Percentiles rank a stretch among this genome's conserved stretches.
Conservation (phyloP, 2,329 filamentous ascomycete species). For the Ampelomyces quisqualis region DNA sequence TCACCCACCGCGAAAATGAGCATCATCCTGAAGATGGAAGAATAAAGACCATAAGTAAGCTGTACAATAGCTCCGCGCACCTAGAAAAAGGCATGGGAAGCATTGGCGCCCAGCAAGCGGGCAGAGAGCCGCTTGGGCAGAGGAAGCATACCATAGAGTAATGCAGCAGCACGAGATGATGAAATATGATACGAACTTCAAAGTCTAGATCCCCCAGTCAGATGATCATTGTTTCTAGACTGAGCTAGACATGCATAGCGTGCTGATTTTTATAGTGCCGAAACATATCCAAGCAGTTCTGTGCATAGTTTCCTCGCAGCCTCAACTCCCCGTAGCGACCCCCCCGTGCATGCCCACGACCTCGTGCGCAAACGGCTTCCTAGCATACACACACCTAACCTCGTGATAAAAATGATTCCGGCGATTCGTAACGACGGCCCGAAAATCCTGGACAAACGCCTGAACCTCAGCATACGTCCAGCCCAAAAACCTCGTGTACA, state of each 20-base stretch:
- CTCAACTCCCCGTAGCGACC: neutral
- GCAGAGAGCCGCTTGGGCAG: neutral
- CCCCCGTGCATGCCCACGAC: neutral
- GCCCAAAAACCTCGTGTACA: conserved; percentile 43
- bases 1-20: conserved; percentile 3
- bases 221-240: neutral
- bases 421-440: conserved; percentile 36
- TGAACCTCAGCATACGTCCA: conserved; percentile 41
- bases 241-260: neutral
- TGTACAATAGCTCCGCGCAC: conserved; percentile 1
- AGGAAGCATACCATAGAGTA: conserved; percentile 9
- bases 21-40: conserved; percentile 8
- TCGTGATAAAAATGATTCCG: conserved; percentile 44
- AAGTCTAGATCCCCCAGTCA: neutral
- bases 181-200: conserved; percentile 2
- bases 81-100: neutral
- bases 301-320: neutral
- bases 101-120: conserved; percentile 4
- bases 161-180: conserved; percentile 17
- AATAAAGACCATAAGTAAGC: neutral
- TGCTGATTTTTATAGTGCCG: no score
- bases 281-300: conserved; percentile 1
- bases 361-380: conserved; percentile 25
- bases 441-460: conserved; percentile 38
- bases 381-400: conserved; percentile 36